Conservation (phyloP, 768 basidiomycete species). For the Russula griseocarnosa region DNA sequence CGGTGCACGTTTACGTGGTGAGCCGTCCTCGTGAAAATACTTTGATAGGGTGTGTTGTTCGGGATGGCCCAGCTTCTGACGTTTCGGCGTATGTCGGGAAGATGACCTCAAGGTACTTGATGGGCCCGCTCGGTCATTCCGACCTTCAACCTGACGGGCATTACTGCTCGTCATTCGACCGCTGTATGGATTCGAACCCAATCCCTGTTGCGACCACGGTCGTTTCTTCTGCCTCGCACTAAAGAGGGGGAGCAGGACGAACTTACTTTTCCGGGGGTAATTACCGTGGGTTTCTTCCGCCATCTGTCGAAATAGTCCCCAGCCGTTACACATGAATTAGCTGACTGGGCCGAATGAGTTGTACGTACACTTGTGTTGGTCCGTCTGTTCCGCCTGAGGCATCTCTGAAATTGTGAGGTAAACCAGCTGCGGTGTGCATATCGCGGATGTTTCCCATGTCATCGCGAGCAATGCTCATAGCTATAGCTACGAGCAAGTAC, state of each 20-base stretch:
- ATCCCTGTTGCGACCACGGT: background rate
- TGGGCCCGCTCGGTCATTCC: background rate
- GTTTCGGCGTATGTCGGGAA: background rate
- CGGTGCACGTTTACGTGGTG: background rate
- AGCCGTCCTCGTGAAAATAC: background rate
- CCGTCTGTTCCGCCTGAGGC: conserved; percentile 12
- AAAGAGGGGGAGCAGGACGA: background rate
- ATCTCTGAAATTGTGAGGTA: conserved; percentile 10
- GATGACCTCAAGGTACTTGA: background rate
- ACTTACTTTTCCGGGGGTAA: conserved; percentile 17
- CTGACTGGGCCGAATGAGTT: background rate
- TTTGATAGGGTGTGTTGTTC: background rate
- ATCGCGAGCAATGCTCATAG: conserved; percentile 16
- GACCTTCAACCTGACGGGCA: background rate
- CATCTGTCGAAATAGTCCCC: conserved; percentile 8
- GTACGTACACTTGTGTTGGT: conserved; percentile 3
- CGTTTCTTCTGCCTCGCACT: conserved; percentile 4
- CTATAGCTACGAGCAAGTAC: background rate
- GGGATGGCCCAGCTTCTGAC: conserved; percentile 5
- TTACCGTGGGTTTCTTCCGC: background rate
- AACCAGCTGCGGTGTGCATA: conserved; percentile 2
- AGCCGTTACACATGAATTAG: background rate
- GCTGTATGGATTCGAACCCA: conserved; percentile 7
- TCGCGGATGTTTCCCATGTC: conserved; percentile 4
- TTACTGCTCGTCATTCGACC: conserved; percentile 4